Evolutionary conservation across 2,329 filamentous ascomycete species (phyloP).

Genomic region (Trichoderma lentiforme): DNA sequence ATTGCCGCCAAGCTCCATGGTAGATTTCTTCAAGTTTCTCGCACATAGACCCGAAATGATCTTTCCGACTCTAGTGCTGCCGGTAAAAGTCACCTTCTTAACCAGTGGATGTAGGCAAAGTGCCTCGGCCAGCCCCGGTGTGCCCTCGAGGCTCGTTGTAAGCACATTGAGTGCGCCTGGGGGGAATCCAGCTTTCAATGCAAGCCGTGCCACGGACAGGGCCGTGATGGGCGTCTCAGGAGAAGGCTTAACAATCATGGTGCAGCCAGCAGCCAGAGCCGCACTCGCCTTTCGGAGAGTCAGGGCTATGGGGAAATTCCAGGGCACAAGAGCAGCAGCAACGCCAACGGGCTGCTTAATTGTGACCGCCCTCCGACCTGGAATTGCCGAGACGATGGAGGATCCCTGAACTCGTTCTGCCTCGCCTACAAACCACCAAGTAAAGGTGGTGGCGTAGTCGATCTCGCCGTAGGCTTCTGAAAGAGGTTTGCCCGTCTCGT

Average conservation of each 20-base stretch:
- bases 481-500: constrained; percentile 57
- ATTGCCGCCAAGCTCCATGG: constrained; percentile 70
- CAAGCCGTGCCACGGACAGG: constrained; percentile 65
- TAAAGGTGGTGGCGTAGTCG: constrained; percentile 52
- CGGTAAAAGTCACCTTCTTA: constrained; percentile 73
- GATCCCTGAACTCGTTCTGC: constrained; percentile 54
- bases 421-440: constrained; percentile 56
- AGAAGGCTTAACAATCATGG: constrained; percentile 70
- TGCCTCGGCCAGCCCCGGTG: constrained; percentile 43
- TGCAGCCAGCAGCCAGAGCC: constrained; percentile 69
- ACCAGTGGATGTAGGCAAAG: constrained; percentile 45
- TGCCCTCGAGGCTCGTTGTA: constrained; percentile 44
- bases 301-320: constrained; percentile 61
- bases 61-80: constrained; percentile 66
- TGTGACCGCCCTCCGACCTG: constrained; percentile 64
- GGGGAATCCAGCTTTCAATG: constrained; percentile 69
- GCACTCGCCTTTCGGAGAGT: constrained; percentile 46
- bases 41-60: constrained; percentile 60
- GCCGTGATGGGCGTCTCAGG: constrained; percentile 73
- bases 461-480: constrained; percentile 53
- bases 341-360: constrained; percentile 54
- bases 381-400: constrained; percentile 55
- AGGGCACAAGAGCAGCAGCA: constrained; percentile 34
- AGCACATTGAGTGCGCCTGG: constrained; percentile 62
- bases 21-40: constrained; percentile 61